phyloP scores from a whole-genome alignment of 2,329 filamentous ascomycete species.

The Penicillium sp. region DNA sequence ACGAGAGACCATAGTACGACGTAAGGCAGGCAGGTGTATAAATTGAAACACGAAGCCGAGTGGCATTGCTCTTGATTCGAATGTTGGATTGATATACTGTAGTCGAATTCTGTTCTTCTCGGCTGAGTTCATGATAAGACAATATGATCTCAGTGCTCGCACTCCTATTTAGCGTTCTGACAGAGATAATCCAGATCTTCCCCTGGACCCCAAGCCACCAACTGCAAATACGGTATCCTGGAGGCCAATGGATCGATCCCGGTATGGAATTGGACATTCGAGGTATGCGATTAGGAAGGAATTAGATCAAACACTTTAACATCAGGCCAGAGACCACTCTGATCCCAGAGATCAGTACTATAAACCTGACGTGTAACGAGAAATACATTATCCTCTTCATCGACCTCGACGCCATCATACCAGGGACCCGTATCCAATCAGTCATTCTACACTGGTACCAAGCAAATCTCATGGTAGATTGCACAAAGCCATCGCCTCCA shows the following conservation, averaged over 20 bases:
- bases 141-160: background rate
- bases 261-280: conserved; percentile 12
- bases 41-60: background rate
- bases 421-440: conserved; percentile 10
- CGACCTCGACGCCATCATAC: conserved; percentile 23
- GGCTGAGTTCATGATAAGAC: background rate
- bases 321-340: conserved; percentile 4
- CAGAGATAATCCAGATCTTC: background rate
- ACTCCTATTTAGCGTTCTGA: background rate
- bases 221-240: conserved; percentile 19
- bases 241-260: conserved; percentile 16
- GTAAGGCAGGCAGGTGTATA: background rate
- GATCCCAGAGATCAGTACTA: conserved; percentile 17
- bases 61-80: background rate
- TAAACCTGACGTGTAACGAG: conserved; percentile 3
- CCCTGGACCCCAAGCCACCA: background rate
- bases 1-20: background rate
- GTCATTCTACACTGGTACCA: conserved; percentile 30
- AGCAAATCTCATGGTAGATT: conserved; percentile 13
- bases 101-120: too few species aligned
- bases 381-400: conserved; percentile 24
- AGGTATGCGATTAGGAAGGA: background rate
- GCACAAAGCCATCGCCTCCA: background rate
- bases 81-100: background rate
- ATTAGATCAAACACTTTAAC: background rate